phyloP scores from a whole-genome alignment of 768 basidiomycete genomes.

The Phylloporus arenicola region DNA sequence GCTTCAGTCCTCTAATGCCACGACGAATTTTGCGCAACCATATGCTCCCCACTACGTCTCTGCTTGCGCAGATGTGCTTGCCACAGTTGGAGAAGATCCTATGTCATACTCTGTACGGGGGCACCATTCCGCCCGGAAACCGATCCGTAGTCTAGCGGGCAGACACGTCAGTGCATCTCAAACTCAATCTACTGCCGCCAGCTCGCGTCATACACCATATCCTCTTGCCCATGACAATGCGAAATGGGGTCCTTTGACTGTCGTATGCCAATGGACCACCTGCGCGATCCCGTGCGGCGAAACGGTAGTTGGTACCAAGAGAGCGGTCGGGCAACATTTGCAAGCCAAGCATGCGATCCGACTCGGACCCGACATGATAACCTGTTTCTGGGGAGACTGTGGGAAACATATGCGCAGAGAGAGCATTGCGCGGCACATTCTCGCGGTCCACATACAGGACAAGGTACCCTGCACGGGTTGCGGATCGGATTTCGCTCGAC shows the following conservation, averaged over 20 bases:
- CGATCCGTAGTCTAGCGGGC: not conserved
- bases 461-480: slow-evolving; percentile 19
- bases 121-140: not conserved
- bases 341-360: slow-evolving; percentile 3
- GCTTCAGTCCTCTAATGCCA: not conserved
- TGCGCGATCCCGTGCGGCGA: not conserved
- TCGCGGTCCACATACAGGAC: slow-evolving; percentile 19
- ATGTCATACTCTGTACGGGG: not conserved
- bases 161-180: not conserved
- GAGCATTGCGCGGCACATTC: slow-evolving; percentile 23
- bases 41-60: not conserved
- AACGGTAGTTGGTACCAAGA: slow-evolving; percentile 1
- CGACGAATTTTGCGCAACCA: not conserved
- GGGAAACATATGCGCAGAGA: slow-evolving; percentile 19
- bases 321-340: slow-evolving; percentile 13
- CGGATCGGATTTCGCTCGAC: slow-evolving; percentile 17
- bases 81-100: not conserved
- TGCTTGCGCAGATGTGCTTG: not conserved
- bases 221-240: not conserved
- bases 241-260: not conserved
- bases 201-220: slow-evolving; percentile 7
- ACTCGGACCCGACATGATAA: slow-evolving; percentile 6
- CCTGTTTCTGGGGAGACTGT: slow-evolving; percentile 19
- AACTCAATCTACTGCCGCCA: not conserved
- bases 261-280: slow-evolving; percentile 12